These are phyloP conservation scores for Neurospora tetraspora DNA, from an alignment of 495 filamentous ascomycete species.

Conservation along the genomic window DNA sequence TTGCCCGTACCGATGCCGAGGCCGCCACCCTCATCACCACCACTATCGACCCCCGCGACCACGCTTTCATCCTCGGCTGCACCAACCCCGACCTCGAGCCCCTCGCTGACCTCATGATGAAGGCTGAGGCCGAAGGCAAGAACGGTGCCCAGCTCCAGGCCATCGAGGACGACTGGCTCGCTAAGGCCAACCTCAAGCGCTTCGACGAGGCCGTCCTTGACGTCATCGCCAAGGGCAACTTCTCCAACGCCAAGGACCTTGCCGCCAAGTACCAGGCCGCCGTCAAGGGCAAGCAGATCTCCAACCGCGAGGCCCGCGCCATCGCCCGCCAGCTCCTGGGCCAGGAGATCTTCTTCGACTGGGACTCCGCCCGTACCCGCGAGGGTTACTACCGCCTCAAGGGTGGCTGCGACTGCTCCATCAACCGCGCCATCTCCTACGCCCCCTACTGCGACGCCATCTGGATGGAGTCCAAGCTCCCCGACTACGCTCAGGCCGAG, in stretches of 20 bases:
- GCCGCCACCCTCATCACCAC: slow-evolving; percentile 95
- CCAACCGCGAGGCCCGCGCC: slow-evolving; percentile 69
- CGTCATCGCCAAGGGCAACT: slow-evolving; percentile 51
- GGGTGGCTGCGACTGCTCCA: slow-evolving; percentile 83
- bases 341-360: slow-evolving; percentile 79
- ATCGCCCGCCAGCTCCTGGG: slow-evolving; percentile 78
- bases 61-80: slow-evolving; percentile 80
- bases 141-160: slow-evolving; percentile 71
- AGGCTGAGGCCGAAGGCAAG: slow-evolving; percentile 77
- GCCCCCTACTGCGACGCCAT: slow-evolving; percentile 91
- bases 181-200: slow-evolving; percentile 76
- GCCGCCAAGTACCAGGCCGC: slow-evolving; percentile 52
- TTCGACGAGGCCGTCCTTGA: slow-evolving; percentile 86
- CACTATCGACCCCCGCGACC: slow-evolving; percentile 90
- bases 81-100: slow-evolving; percentile 81
- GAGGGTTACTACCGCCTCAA: slow-evolving; percentile 91
- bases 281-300: slow-evolving; percentile 61
- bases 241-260: slow-evolving; percentile 56
- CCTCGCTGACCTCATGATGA: slow-evolving; percentile 82
- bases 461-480: slow-evolving; percentile 99
- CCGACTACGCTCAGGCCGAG: slow-evolving; percentile 84
- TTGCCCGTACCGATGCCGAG: slow-evolving; percentile 94
- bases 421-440: slow-evolving; percentile 86
- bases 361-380: slow-evolving; percentile 81
- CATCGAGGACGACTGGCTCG: slow-evolving; percentile 82